These are phyloP conservation scores for Puccinia brachypodii DNA, from an alignment of 1,284 basidiomycete species.

Conservation along the genomic window DNA sequence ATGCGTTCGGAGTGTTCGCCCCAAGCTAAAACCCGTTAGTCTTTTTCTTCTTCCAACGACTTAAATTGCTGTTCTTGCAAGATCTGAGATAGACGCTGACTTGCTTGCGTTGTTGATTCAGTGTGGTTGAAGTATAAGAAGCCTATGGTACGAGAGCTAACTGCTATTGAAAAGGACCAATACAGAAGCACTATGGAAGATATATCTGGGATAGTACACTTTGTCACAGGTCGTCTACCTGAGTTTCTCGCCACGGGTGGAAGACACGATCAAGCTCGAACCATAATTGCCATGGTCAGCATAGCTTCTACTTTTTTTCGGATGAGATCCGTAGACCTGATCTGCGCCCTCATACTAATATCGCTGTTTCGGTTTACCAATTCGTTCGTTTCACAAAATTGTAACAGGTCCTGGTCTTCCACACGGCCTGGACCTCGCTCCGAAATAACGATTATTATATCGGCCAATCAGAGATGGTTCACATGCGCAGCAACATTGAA, in stretches of 20 bases:
- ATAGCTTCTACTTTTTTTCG: neutral
- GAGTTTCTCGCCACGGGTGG: constrained; percentile 29
- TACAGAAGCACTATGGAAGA: constrained; percentile 43
- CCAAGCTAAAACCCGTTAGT: constrained; percentile 26
- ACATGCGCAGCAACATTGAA: constrained; percentile 29
- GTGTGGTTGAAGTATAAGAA: constrained; percentile 39
- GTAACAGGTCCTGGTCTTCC: constrained; percentile 22
- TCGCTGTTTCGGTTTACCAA: neutral
- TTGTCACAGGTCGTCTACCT: constrained; percentile 16
- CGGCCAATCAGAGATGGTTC: neutral
- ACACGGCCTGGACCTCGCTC: neutral
- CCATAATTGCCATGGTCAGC: constrained; percentile 32
- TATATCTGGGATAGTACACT: neutral
- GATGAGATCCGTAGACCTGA: neutral
- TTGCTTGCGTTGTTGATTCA: neutral
- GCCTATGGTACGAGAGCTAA: constrained; percentile 9
- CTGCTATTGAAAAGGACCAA: constrained; percentile 20
- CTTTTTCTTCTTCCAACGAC: neutral
- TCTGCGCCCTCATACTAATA: neutral
- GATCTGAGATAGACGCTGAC: neutral
- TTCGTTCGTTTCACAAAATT: neutral
- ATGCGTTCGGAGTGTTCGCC: constrained; percentile 10
- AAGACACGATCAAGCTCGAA: constrained; percentile 20
- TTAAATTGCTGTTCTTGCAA: neutral
- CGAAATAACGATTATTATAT: constrained; percentile 28